Conservation (phyloP, 495 filamentous ascomycete species). For the Echria macrotheca region DNA sequence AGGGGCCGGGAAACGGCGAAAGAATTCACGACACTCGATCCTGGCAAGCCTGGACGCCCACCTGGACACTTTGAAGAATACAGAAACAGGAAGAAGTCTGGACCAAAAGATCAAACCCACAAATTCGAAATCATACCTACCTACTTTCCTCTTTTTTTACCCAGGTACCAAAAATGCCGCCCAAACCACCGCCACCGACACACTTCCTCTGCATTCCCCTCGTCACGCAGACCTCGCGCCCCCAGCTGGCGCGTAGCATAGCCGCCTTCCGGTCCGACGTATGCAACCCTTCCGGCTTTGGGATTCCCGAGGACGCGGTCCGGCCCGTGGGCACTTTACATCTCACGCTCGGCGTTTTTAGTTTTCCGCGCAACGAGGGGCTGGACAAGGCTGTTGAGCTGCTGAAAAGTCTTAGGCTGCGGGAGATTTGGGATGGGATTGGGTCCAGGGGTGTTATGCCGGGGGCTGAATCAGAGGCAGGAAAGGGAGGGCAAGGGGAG, state of each 20-base stretch:
- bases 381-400: constrained; percentile 55
- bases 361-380: constrained; percentile 44
- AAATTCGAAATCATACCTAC: no score
- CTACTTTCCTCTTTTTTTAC: no score
- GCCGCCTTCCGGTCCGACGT: constrained; percentile 56
- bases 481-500: constrained; percentile 1
- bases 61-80: no score
- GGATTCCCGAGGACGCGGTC: constrained; percentile 54
- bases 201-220: constrained; percentile 88
- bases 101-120: no score
- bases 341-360: constrained; percentile 85
- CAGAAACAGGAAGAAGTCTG: no score
- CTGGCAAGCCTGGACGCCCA: no score
- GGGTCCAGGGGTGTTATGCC: constrained; percentile 1
- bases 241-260: constrained; percentile 58
- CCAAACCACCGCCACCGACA: constrained; percentile 46
- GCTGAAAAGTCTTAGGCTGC: constrained; percentile 50
- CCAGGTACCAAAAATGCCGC: constrained; percentile 11
- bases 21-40: no score
- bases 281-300: constrained; percentile 28
- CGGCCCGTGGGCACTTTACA: constrained; percentile 78
- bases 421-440: constrained; percentile 38
- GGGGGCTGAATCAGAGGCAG: neutral
- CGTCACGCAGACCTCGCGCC: constrained; percentile 54
- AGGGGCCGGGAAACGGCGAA: no score